These are phyloP conservation scores for Haplosporangium gracile DNA, from an alignment of 192 early-diverging fungal species.

Conservation along the genomic window DNA sequence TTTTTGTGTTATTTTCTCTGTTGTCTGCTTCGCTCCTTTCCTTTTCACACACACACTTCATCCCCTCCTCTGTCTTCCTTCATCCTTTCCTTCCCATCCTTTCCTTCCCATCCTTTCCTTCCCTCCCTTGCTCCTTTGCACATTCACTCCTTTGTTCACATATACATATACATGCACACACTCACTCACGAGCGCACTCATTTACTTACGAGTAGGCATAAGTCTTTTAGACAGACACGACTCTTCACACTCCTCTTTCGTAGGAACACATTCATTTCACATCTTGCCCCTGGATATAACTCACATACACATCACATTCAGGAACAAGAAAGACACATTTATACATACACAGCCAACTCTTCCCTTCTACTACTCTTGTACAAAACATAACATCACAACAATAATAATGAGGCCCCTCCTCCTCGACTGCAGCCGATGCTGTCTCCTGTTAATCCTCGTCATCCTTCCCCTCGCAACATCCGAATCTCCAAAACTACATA, in stretches of 20 bases:
- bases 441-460: slow-evolving; percentile 21
- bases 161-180: no score
- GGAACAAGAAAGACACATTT: no score
- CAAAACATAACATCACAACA: background rate
- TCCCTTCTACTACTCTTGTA: background rate
- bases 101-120: background rate
- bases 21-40: background rate
- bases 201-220: no score
- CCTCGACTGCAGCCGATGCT: slow-evolving; percentile 18
- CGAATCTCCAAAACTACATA: slow-evolving; percentile 25
- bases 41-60: background rate
- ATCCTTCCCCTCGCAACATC: slow-evolving; percentile 15
- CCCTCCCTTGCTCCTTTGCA: no score
- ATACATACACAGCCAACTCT: background rate
- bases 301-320: background rate
- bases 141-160: no score
- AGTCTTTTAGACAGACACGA: background rate
- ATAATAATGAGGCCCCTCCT: background rate
- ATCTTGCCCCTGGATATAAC: no score
- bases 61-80: background rate
- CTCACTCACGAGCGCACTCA: no score
- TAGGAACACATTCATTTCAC: background rate
- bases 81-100: background rate
- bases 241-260: background rate
- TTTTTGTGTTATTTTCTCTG: background rate